Percentiles rank a stretch among this genome's conserved stretches.
Evolutionary conservation across 2,329 filamentous ascomycete genomes (phyloP).

Genomic region (Claviceps sp.): DNA sequence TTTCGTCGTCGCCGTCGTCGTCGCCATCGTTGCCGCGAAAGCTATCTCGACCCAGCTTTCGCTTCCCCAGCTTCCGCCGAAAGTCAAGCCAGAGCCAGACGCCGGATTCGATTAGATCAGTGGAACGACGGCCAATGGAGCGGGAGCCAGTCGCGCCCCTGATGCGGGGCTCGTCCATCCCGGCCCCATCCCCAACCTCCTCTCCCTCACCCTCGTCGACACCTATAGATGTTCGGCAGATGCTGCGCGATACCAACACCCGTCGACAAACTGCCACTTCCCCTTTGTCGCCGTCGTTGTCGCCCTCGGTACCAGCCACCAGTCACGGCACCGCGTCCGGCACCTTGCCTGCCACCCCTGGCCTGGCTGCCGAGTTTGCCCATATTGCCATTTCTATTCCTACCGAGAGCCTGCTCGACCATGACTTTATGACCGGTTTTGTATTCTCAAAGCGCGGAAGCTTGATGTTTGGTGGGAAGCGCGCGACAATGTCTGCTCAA

Average conservation of each 20-base stretch:
- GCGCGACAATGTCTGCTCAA: slow-evolving; percentile 5
- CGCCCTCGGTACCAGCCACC: slow-evolving; percentile 2
- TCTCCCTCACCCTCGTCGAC: slow-evolving; percentile 11
- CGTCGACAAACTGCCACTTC: neutral
- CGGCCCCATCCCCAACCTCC: slow-evolving; percentile 9
- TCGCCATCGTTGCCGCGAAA: slow-evolving; percentile 6
- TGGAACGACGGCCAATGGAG: slow-evolving; percentile 9
- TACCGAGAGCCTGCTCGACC: slow-evolving; percentile 40
- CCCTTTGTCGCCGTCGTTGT: neutral
- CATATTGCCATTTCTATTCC: slow-evolving; percentile 45
- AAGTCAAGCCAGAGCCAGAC: slow-evolving; percentile 5
- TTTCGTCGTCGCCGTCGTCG: neutral
- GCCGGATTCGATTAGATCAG: slow-evolving; percentile 6
- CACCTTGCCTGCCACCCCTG: slow-evolving; percentile 7
- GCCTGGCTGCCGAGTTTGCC: slow-evolving; percentile 25
- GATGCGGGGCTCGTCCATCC: slow-evolving; percentile 12
- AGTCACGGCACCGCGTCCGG: slow-evolving; percentile 11
- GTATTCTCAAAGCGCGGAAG: slow-evolving; percentile 52
- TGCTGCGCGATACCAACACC: neutral
- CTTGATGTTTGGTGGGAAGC: slow-evolving; percentile 44
- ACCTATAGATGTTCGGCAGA: neutral
- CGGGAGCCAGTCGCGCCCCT: slow-evolving; percentile 10
- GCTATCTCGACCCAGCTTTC: slow-evolving; percentile 16
- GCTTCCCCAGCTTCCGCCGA: slow-evolving; percentile 12
- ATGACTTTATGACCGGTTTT: slow-evolving; percentile 42